Conservation (phyloP, 2,329 filamentous ascomycete genomes). For the Aulographum hederae region DNA sequence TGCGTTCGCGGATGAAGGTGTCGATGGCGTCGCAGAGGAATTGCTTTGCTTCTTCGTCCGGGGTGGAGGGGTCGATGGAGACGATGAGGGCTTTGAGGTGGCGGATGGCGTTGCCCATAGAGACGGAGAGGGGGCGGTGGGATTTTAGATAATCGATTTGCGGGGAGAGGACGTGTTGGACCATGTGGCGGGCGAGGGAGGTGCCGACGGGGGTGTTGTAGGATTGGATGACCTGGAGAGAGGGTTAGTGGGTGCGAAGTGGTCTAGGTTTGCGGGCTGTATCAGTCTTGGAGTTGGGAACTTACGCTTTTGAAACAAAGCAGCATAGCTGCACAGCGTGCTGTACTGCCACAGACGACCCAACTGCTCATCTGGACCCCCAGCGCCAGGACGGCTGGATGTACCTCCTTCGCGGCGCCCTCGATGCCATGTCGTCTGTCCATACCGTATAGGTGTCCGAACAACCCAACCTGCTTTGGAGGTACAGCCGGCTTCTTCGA, state of each 20-base stretch:
- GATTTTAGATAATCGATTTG: conserved; percentile 91
- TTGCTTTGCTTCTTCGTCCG: conserved; percentile 51
- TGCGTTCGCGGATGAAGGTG: conserved; percentile 74
- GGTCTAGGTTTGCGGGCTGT: neutral
- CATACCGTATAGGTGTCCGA: conserved; percentile 68
- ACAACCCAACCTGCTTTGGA: conserved; percentile 54
- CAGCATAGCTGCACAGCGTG: conserved; percentile 71
- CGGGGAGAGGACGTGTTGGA: conserved; percentile 74
- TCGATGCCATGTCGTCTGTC: conserved; percentile 47
- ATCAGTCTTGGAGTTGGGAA: conserved; percentile 2
- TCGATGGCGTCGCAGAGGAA: conserved; percentile 68
- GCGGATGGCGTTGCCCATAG: conserved; percentile 91
- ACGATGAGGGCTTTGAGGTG: conserved; percentile 87
- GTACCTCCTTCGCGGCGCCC: conserved; percentile 51
- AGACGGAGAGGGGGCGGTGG: conserved; percentile 88
- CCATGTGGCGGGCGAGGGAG: conserved; percentile 78
- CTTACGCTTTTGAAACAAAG: conserved; percentile 72
- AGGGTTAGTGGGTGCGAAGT: too few species aligned
- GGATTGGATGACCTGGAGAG: conserved; percentile 60
- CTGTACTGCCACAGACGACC: conserved; percentile 73
- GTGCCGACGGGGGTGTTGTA: conserved; percentile 77
- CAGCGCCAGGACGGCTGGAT: conserved; percentile 67
- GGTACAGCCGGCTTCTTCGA: conserved; percentile 17
- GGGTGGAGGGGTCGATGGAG: conserved; percentile 70
- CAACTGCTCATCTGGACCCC: conserved; percentile 86